Base-by-base conservation (phyloP, 163 green algal genomes). In the Dunaliella salina region DNA sequence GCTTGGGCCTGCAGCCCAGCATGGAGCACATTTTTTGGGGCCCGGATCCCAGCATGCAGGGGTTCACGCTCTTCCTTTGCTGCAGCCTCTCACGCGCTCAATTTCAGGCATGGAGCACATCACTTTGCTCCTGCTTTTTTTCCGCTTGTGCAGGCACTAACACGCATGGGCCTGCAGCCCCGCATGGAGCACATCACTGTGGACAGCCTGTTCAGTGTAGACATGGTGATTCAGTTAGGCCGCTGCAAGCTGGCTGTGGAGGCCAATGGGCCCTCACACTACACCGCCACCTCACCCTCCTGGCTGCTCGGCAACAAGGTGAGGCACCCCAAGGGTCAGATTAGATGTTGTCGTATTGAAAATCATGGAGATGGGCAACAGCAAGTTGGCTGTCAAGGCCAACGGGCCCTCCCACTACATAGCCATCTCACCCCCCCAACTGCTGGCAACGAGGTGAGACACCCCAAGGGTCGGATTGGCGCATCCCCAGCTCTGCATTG, bases 331-430 rank as follows among this genome's bases (percentile, higher is more conserved):
- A n/a, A n/a, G n/a, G n/a, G n/a, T n/a, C n/a, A n/a, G n/a, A n/a
- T n/a, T n/a, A n/a, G n/a, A n/a, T n/a, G n/a, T n/a, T n/a, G n/a
- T n/a, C n/a, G n/a, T n/a, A n/a, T n/a, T n/a, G n/a, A n/a, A n/a
- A n/a, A n/a, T n/a, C n/a, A n/a, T n/a, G n/a, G n/a, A 50, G 17
- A 12, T 86, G 40, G 83, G 45, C 18, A 34, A 35, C 33, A 22
- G 33, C 13, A 18, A 83, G 18, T 34, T 86, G 26, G 26, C 83
- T 22, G 71, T 86, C 29, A 71, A 86, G 40, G 33, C 40, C 35
- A 83, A 86, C 40, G 83, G 83, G 0, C 71, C 83, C 8, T 24
- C 13, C 13, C 83, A 86, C 71, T 86, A 86, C 83, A 71, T 63
- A 8, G 13, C 35, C 63, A 82, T 17, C 63, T 63, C 5, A 20